These are phyloP conservation scores for Encephalitozoon romaleae DNA, from an alignment of 371 early-diverging fungal species.

Conservation along the genomic window DNA sequence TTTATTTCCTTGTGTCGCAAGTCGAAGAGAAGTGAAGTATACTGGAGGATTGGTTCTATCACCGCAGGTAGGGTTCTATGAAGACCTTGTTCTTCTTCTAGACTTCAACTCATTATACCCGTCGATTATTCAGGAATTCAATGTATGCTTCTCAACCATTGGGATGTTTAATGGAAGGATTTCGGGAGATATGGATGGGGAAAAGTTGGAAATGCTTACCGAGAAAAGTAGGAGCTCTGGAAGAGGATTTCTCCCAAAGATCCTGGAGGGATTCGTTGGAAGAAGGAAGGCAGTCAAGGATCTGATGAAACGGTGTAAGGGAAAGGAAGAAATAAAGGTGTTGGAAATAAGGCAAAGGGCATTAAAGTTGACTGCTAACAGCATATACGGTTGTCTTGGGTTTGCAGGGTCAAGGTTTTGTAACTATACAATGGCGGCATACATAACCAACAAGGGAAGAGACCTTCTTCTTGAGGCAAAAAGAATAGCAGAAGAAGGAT, in stretches of 20 bases:
- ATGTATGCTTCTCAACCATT: constrained; percentile 96
- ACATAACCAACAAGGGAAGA: constrained; percentile 90
- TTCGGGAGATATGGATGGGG: neutral
- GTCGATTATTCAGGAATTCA: constrained; percentile 98
- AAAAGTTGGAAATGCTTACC: constrained; percentile 62
- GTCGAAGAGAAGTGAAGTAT: constrained; percentile 76
- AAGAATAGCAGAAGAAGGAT: constrained; percentile 66
- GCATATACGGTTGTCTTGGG: constrained; percentile 99
- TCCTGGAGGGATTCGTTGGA: constrained; percentile 77
- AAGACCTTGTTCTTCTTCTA: constrained; percentile 80
- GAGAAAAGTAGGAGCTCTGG: neutral
- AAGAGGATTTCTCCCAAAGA: constrained; percentile 68
- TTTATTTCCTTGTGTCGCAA: constrained; percentile 61
- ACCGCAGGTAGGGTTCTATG: constrained; percentile 89
- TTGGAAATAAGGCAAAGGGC: constrained; percentile 88
- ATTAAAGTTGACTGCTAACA: constrained; percentile 94
- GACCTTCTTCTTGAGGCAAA: constrained; percentile 88
- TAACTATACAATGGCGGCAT: constrained; percentile 89
- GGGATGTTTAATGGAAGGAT: constrained; percentile 52
- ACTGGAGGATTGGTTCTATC: constrained; percentile 94
- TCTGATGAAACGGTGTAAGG: constrained; percentile 67
- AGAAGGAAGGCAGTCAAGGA: constrained; percentile 79
- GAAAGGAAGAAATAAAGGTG: constrained; percentile 64
- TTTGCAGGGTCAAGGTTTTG: constrained; percentile 85
- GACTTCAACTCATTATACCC: constrained; percentile 99